phyloP scores from a whole-genome alignment of 129 eudicot genomes.

The Flaveria sonorensis region DNA sequence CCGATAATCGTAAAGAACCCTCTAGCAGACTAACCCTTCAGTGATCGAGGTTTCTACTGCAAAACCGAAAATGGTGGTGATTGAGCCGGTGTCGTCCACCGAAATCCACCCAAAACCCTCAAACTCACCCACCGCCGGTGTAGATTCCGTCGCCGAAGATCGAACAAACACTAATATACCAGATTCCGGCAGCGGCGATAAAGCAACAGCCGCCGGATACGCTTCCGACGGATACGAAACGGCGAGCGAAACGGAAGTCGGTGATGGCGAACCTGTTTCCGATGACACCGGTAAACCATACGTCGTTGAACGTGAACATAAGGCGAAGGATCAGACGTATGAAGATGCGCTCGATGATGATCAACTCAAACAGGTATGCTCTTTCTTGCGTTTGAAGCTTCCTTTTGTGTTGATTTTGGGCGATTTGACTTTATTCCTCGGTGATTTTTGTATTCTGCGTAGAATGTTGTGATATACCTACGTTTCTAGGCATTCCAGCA shows the following conservation, averaged over 20 bases:
- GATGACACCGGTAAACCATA: conserved; percentile 7
- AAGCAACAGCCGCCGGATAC: conserved; percentile 44
- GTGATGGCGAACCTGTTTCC: conserved; percentile 28
- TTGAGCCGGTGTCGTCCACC: conserved; percentile 37
- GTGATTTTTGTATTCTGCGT: background rate
- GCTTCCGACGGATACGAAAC: conserved; percentile 76
- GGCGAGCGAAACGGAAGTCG: conserved; percentile 68
- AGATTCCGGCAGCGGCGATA: conserved; percentile 19
- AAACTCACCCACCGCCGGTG: conserved; percentile 20
- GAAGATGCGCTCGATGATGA: conserved; percentile 46
- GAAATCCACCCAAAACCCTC: conserved; percentile 22
- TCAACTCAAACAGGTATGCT: conserved; percentile 46
- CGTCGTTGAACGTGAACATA: conserved; percentile 30
- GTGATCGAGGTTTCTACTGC: background rate
- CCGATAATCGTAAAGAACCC: too few species aligned
- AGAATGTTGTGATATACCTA: background rate
- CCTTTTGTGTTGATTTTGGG: background rate
- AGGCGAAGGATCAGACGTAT: conserved; percentile 30
- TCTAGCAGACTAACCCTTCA: background rate
- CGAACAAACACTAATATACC: background rate
- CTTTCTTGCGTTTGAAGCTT: conserved; percentile 4
- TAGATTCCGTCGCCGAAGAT: background rate
- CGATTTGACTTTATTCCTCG: background rate
- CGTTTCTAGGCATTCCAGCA: background rate
- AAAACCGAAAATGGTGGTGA: conserved; percentile 53